Evolutionary conservation across 2,329 filamentous ascomycete genomes (phyloP).

Genomic region (Atkinsonella hypoxylon): DNA sequence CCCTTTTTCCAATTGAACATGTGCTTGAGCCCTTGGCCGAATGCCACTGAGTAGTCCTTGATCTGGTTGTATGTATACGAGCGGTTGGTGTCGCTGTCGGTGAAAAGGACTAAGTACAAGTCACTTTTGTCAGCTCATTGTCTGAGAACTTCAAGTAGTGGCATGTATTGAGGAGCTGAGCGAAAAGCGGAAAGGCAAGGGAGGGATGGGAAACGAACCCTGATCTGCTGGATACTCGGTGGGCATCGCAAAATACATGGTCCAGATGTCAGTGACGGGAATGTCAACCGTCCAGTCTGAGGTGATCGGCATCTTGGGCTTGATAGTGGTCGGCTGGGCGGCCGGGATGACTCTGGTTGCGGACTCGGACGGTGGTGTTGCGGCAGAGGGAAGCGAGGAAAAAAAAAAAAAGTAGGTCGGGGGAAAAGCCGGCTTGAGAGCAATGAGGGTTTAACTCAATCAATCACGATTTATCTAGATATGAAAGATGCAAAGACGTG

Average conservation of each 20-base stretch:
- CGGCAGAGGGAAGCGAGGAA: not conserved
- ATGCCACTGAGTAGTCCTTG: constrained; percentile 54
- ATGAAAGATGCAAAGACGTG: too few species aligned
- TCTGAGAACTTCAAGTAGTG: too few species aligned
- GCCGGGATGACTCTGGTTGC: not conserved
- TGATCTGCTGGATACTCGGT: constrained; percentile 62
- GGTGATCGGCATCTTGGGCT: constrained; percentile 52
- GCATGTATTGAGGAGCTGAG: too few species aligned
- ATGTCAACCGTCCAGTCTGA: constrained; percentile 59
- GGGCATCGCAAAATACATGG: constrained; percentile 60
- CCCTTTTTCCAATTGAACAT: constrained; percentile 69
- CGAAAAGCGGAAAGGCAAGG: constrained; percentile 1
- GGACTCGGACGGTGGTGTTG: too few species aligned
- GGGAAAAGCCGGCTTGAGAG: too few species aligned
- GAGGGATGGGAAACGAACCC: constrained; percentile 33
- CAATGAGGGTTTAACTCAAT: too few species aligned
- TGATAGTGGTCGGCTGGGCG: not conserved
- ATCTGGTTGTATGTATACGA: constrained; percentile 61
- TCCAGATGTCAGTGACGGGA: constrained; percentile 68
- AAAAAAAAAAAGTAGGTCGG: too few species aligned
- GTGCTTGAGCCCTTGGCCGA: constrained; percentile 67
- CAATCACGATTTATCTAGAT: too few species aligned
- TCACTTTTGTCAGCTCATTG: not conserved
- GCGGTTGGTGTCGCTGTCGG: constrained; percentile 57
- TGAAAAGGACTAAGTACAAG: constrained; percentile 53